Evolutionary conservation across 768 basidiomycete species (phyloP), one percentile per base, ranked within the genome.

Genomic region (Kwoniella pini): DNA sequence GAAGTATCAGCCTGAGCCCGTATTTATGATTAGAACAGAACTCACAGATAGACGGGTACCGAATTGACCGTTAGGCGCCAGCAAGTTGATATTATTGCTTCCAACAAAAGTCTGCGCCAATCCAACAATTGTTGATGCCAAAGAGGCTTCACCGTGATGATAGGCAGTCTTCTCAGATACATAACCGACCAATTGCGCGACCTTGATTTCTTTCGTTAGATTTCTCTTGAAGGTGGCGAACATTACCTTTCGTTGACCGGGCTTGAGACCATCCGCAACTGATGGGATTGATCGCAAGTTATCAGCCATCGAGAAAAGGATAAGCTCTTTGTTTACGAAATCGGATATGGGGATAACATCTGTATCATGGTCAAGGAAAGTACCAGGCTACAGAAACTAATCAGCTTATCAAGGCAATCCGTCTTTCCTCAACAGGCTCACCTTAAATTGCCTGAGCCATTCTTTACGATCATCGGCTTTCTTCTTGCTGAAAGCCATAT

Each of bases 401-500:
- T 61, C 59, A 64, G 56, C 43, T 13, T 33, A 24, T 13, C n/a
- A 15, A 11, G 4, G 26, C 9, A 22, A 31, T 27, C 7, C 21
- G 24, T 42, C 28, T 31, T 24, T 12, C 45, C n/a, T 40, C 4
- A 27, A 15, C 7, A 36, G 28, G 46, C 80, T 57, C 69, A 88
- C 92, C 82, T 85, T 91, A 81, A 92, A 95, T 62, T 91, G 87
- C 22, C 96, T 84, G 12, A 99, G 81, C 96, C 96, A 99, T 58
- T 99, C 96, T 78, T 99, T 98, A 53, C 96, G 87, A 2, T 97
- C 93, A 61, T 99, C 96, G 0, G 93, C 90, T 75, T 95, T 97
- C 83, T 97, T 98, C 85, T 98, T 99, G 82, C 91, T 97, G 83
- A 99, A 99, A 0, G 96, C 96, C 57, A 99, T 86, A 39, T 99